These are phyloP conservation scores for Chlamydomonas urium DNA, from an alignment of 139 green algal species.

Conservation along the genomic window DNA sequence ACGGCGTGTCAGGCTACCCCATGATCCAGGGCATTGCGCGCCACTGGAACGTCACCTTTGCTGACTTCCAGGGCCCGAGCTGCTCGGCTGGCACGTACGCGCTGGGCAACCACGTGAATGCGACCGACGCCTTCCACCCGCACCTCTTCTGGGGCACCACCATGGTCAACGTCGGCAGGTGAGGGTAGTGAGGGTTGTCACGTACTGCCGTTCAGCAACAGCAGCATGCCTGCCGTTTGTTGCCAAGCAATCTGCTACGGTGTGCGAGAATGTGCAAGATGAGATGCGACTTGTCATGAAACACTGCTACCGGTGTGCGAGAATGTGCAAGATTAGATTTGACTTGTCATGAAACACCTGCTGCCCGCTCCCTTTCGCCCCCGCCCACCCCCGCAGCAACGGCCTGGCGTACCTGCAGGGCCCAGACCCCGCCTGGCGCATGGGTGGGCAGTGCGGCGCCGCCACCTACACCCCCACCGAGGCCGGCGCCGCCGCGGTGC, in stretches of 20 bases:
- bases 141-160: slow-evolving; percentile 35
- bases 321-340: too few species aligned
- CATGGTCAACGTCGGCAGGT: slow-evolving; percentile 24
- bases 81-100: slow-evolving; percentile 33
- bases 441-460: background rate
- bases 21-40: slow-evolving; percentile 31
- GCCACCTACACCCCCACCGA: slow-evolving; percentile 4
- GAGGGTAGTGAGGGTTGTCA: too few species aligned
- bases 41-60: slow-evolving; percentile 31
- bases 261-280: too few species aligned
- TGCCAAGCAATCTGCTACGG: too few species aligned
- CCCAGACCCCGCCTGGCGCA: background rate
- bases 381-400: too few species aligned
- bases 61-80: slow-evolving; percentile 30
- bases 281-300: too few species aligned
- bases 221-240: too few species aligned
- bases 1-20: slow-evolving; percentile 38
- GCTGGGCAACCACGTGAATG: slow-evolving; percentile 41
- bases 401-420: background rate
- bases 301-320: too few species aligned
- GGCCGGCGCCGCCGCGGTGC: background rate
- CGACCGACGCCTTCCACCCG: slow-evolving; percentile 50
- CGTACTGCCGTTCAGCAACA: too few species aligned
- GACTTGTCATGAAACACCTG: too few species aligned
- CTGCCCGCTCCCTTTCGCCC: too few species aligned